Conservation (phyloP, 2,329 filamentous ascomycete species). For the Phaeosphaeriaceae sp. region DNA sequence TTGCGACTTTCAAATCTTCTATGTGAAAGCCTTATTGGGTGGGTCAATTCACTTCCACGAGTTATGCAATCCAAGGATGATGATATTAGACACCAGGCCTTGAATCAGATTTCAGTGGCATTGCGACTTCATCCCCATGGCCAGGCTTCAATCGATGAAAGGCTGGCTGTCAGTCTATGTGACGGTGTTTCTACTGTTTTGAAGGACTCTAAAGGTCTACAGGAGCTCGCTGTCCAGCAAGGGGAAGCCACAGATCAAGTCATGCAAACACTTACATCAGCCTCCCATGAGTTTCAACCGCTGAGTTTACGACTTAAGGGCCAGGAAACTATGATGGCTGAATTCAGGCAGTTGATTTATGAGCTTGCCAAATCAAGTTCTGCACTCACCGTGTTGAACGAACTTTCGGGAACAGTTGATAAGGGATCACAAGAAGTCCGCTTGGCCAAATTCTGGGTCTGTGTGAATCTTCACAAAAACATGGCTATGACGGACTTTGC, state of each 20-base stretch:
- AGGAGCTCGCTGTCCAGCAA: conserved; percentile 22
- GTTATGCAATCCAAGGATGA: conserved; percentile 87
- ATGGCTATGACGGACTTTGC: conserved; percentile 59
- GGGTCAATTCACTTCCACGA: conserved; percentile 80
- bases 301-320: conserved; percentile 66
- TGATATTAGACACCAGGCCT: conserved; percentile 71
- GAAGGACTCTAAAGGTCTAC: conserved; percentile 38
- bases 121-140: conserved; percentile 70
- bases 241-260: conserved; percentile 16
- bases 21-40: conserved; percentile 76
- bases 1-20: conserved; percentile 67
- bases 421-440: conserved; percentile 64
- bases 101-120: conserved; percentile 78
- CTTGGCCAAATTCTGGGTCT: conserved; percentile 80
- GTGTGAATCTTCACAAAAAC: conserved; percentile 72
- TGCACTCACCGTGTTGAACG: conserved; percentile 61
- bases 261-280: conserved; percentile 19
- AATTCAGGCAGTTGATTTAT: conserved; percentile 65
- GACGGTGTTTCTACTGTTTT: conserved; percentile 70
- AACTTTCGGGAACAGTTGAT: conserved; percentile 69
- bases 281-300: conserved; percentile 59
- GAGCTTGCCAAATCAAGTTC: conserved; percentile 58
- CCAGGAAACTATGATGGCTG: conserved; percentile 68
- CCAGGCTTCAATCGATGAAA: conserved; percentile 69
- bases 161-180: conserved; percentile 71